Evolutionary conservation across 169 alveolate species (phyloP).

Genomic region (Pseudocohnilembus persalinus): DNA sequence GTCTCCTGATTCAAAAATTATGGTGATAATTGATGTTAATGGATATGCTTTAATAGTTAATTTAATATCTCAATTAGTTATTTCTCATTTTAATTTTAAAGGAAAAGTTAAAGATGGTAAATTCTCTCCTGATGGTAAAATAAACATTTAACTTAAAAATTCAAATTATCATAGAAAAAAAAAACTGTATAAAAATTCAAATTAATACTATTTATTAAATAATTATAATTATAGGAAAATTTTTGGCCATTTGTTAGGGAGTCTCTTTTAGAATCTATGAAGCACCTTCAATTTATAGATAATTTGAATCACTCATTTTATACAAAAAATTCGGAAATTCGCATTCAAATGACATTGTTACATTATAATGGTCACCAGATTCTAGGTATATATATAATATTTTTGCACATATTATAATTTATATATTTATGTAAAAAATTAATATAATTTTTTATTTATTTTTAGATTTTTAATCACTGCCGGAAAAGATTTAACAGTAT

Average conservation of each 20-base stretch:
- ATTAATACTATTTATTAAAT: too few relatives aligned
- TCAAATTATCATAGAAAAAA: too few relatives aligned
- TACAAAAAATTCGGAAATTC: conserved; percentile 1
- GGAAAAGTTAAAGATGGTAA: conserved; percentile 1
- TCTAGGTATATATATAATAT: not conserved
- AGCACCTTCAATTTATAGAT: conserved; percentile 24
- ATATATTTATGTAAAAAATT: too few relatives aligned
- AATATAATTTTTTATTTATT: too few relatives aligned
- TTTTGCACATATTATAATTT: too few relatives aligned
- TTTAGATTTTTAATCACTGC: conserved; percentile 79
- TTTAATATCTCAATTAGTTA: conserved; percentile 6
- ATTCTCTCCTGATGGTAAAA: conserved; percentile 18
- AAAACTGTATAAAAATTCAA: too few relatives aligned
- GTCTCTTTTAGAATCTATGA: conserved; percentile 20
- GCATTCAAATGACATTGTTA: not conserved
- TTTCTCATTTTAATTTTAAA: conserved; percentile 20
- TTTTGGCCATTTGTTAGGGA: conserved; percentile 11
- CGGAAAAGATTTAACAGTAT: conserved; percentile 74
- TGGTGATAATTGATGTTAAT: conserved; percentile 9
- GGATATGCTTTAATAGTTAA: conserved; percentile 24
- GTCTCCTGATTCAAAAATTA: conserved; percentile 24
- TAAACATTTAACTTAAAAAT: too few relatives aligned
- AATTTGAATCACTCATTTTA: conserved; percentile 8
- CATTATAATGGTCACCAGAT: not conserved
- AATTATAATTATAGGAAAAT: not conserved